Percentiles rank a stretch among this genome's conserved stretches.
Conservation (phyloP, 306 rosid species). For the Cicer pinnatifidum region DNA sequence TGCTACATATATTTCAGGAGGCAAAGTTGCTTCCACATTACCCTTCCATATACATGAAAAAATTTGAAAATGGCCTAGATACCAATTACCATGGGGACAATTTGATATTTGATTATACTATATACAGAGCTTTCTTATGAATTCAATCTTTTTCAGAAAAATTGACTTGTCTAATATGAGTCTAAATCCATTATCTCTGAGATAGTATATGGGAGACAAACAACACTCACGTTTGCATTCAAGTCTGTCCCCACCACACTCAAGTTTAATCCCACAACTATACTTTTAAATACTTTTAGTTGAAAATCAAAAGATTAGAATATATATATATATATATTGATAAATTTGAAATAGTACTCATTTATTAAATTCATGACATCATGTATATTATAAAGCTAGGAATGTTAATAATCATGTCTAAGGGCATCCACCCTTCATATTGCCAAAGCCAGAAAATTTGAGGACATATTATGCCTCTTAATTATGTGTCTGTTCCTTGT, state of each 20-base stretch:
- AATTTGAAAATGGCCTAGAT: neutral
- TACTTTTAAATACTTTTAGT: too few species aligned
- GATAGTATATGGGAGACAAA: too few species aligned
- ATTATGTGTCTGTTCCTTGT: neutral
- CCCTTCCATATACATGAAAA: neutral
- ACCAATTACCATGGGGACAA: neutral
- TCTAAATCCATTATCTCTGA: too few species aligned
- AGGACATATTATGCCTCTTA: neutral
- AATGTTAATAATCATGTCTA: neutral
- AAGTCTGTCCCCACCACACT: neutral
- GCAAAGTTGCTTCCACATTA: neutral
- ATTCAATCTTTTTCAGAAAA: too few species aligned
- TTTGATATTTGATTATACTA: neutral
- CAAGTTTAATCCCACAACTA: neutral
- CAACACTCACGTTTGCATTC: too few species aligned
- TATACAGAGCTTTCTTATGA: neutral
- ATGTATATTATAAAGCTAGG: neutral
- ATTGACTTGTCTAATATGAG: too few species aligned
- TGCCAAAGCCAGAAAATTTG: neutral
- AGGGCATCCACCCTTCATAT: neutral
- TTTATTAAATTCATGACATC: neutral
- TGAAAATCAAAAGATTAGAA: too few species aligned
- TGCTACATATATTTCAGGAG: neutral
- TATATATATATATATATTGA: neutral
- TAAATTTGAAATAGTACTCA: neutral